phyloP scores from a whole-genome alignment of 2,329 filamentous ascomycete genomes.

The Microdochium trichocladiopsis region DNA sequence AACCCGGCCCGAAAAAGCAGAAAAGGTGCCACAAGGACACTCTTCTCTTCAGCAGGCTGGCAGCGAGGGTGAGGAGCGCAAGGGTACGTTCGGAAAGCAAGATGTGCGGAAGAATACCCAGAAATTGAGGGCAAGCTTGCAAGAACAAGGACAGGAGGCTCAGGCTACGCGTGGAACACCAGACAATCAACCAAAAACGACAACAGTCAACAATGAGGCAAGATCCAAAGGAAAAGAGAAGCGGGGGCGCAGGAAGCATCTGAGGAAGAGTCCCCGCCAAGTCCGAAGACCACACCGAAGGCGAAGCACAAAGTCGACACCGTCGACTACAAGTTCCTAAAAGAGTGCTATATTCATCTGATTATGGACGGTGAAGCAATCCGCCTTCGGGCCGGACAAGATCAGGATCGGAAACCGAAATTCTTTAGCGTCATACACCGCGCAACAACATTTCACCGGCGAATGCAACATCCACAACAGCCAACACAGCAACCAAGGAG shows the following conservation, averaged over 20 bases:
- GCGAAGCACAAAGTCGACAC: not conserved
- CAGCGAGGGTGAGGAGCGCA: not conserved
- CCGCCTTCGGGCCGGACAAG: not conserved
- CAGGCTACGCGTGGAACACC: not conserved
- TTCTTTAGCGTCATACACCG: not conserved
- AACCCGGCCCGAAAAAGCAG: not conserved
- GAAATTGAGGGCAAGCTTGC: not conserved
- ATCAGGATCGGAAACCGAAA: not conserved
- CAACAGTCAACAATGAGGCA: not conserved
- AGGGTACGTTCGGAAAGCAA: not conserved
- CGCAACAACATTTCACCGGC: not conserved
- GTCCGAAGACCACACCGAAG: no score
- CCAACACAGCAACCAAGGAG: not conserved
- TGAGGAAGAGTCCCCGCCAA: no score
- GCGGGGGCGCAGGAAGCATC: no score
- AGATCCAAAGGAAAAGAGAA: no score
- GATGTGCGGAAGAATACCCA: not conserved
- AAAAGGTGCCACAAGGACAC: not conserved
- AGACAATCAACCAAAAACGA: not conserved
- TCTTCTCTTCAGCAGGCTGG: not conserved
- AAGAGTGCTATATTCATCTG: constrained; percentile 13
- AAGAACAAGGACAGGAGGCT: not conserved
- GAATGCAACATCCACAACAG: not conserved
- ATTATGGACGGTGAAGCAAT: constrained; percentile 16
- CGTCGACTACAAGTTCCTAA: constrained; percentile 7